Base-by-base conservation (phyloP, 139 green algal species). In the Tetraselmis chui region DNA sequence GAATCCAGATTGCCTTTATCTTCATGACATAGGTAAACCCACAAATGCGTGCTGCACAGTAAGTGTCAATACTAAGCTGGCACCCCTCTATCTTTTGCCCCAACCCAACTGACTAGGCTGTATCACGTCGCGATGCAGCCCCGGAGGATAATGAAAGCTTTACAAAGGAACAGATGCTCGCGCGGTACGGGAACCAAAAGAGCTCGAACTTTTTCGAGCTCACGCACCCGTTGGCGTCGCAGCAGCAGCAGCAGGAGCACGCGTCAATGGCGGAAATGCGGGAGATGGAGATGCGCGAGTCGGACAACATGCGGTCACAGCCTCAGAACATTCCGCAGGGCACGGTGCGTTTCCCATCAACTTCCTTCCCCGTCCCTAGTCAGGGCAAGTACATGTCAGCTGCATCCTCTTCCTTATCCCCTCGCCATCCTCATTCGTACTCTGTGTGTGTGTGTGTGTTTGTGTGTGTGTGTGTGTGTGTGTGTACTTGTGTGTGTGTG, bases 1-100 rank as follows among this genome's bases (percentile, higher is more conserved):
- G 85, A 98, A 98, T 82, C 83, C 89, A 1, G 95, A 98, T 78
- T 98, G 95, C 88, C 83, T 97, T 28, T 98, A 98, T 84, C 91
- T 98, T 25, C 95, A 98, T 84, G 92, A 96, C 23, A 79, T 95
- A 24, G 93, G 92, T 88, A 84, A 82, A 18, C 45, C n/a, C n/a
- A n/a, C n/a, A n/a, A n/a, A n/a, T n/a, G 85, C 22, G 29, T 30
- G 23, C 24, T 0, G 11, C 1, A 31, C 74, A 26, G 25, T 31
- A 30, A 78, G 81, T 11, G 28, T 28, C 18, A 76, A 22, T 28
- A 28, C n/a, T 2, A 58, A 24, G 2, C 31, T 24, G 23, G 32
- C 24, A 30, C 0, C 58, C 0, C 2, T 82, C 29, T 22, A 27
- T 67, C 5, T n/a, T 30, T 18, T 45, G 28, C 28, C 59, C 79